A percentile compares a stretch with the other conserved stretches of the same genome.
These are phyloP conservation scores for Poa annua DNA, from an alignment of 176 grass and related monocot genomes.

Conservation along the genomic window DNA sequence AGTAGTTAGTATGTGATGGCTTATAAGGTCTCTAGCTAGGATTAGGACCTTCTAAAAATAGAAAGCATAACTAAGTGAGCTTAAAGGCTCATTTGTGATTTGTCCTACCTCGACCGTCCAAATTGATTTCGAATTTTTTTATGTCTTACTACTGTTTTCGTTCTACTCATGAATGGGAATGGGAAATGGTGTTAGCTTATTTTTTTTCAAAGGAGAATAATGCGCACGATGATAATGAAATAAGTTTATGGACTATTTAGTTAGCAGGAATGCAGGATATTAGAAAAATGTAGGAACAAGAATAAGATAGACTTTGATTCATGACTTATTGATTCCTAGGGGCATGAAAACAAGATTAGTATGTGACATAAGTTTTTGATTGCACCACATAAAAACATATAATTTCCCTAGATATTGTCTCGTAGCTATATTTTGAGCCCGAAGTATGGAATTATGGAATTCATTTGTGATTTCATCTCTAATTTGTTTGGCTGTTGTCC, in stretches of 20 bases:
- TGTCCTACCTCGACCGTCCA: neutral
- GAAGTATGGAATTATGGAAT: too few species aligned
- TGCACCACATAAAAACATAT: too few species aligned
- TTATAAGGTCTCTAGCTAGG: neutral
- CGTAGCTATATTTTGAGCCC: too few species aligned
- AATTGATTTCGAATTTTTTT: neutral
- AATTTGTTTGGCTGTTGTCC: too few species aligned
- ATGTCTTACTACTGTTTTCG: neutral
- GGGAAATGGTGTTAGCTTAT: neutral
- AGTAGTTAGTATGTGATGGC: neutral
- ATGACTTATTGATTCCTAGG: too few species aligned
- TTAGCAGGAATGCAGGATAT: too few species aligned
- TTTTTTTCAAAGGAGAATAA: neutral
- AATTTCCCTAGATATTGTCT: too few species aligned
- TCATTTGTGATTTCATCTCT: too few species aligned
- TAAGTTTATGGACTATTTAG: neutral
- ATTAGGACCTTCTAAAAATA: slow-evolving; percentile 3
- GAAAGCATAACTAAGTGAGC: neutral
- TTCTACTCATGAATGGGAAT: neutral
- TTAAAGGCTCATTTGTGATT: neutral
- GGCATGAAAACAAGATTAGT: too few species aligned
- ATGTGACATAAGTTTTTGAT: too few species aligned
- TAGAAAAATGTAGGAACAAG: too few species aligned
- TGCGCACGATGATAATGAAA: neutral
- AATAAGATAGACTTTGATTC: too few species aligned